phyloP scores from a whole-genome alignment of 2,329 filamentous ascomycete species.

The Fusarium decemcellulare region DNA sequence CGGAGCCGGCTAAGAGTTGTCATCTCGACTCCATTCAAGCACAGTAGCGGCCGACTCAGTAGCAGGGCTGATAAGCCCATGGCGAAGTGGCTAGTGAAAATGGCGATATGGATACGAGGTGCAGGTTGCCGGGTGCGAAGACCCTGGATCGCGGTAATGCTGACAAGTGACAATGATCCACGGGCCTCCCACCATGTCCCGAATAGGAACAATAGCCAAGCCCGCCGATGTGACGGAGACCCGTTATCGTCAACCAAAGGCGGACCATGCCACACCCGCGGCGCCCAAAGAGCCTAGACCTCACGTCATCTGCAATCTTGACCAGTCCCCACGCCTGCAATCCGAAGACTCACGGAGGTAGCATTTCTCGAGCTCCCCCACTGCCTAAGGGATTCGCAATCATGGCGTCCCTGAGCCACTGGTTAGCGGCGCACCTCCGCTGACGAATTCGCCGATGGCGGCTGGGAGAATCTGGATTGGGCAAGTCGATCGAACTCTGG shows the following conservation, averaged over 20 bases:
- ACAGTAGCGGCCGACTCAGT: slow-evolving; percentile 41
- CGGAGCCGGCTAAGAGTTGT: slow-evolving; percentile 34
- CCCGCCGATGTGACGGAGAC: slow-evolving; percentile 29
- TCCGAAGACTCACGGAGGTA: slow-evolving; percentile 29
- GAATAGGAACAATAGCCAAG: slow-evolving; percentile 33
- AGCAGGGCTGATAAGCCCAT: slow-evolving; percentile 46
- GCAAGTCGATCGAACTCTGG: slow-evolving; percentile 17
- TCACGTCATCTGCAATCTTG: slow-evolving; percentile 37
- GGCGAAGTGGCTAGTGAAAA: slow-evolving; percentile 44
- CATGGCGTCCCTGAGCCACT: slow-evolving; percentile 30
- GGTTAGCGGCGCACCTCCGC: slow-evolving; percentile 1
- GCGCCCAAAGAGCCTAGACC: slow-evolving; percentile 26
- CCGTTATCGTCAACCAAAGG: slow-evolving; percentile 34
- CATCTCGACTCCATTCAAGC: slow-evolving; percentile 33
- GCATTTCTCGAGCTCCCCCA: slow-evolving; percentile 18
- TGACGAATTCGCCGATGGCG: slow-evolving; percentile 17
- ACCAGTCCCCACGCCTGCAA: slow-evolving; percentile 35
- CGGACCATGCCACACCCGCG: slow-evolving; percentile 25
- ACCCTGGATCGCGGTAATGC: slow-evolving; percentile 44
- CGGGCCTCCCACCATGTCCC: slow-evolving; percentile 37
- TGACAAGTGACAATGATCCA: slow-evolving; percentile 38
- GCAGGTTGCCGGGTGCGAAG: slow-evolving; percentile 33
- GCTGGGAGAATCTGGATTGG: slow-evolving; percentile 8
- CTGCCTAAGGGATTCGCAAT: neutral
- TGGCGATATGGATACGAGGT: slow-evolving; percentile 49